phyloP scores from a whole-genome alignment of 1,284 basidiomycete genomes.

The Puccinia hordei region DNA sequence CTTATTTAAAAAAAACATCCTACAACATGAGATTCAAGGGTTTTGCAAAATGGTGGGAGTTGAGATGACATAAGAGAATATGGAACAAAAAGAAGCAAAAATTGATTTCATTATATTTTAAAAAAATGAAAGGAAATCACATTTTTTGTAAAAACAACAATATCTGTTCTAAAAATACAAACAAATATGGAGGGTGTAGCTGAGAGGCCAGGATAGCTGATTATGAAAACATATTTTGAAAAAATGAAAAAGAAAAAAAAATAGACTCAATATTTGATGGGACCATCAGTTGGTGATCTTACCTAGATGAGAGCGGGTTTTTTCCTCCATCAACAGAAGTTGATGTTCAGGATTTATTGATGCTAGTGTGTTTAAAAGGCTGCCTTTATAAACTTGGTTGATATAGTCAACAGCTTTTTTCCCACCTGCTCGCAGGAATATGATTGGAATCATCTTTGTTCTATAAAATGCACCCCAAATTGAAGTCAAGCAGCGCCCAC shows the following conservation, averaged over 20 bases:
- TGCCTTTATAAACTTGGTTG: too few species aligned
- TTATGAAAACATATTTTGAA: conserved; percentile 1
- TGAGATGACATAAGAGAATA: conserved; percentile 1
- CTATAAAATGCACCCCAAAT: too few species aligned
- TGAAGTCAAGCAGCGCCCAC: too few species aligned
- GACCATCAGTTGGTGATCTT: conserved; percentile 11
- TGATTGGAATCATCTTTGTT: not conserved
- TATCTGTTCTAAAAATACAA: not conserved
- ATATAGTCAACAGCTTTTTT: not conserved
- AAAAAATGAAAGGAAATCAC: not conserved
- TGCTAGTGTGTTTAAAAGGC: not conserved
- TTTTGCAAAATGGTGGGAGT: not conserved
- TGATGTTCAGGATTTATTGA: conserved; percentile 8
- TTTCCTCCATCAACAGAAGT: conserved; percentile 23
- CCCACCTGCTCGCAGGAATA: not conserved
- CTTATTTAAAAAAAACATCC: not conserved
- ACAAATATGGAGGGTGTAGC: not conserved
- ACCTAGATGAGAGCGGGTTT: not conserved
- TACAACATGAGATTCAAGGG: not conserved
- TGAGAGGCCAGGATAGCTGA: not conserved
- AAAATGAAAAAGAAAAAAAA: not conserved
- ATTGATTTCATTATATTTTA: not conserved
- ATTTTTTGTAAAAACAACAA: not conserved
- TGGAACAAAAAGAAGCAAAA: not conserved
- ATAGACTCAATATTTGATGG: not conserved